These are phyloP conservation scores for Penicillium riverlandense DNA, from an alignment of 495 filamentous ascomycete genomes.

Conservation along the genomic window DNA sequence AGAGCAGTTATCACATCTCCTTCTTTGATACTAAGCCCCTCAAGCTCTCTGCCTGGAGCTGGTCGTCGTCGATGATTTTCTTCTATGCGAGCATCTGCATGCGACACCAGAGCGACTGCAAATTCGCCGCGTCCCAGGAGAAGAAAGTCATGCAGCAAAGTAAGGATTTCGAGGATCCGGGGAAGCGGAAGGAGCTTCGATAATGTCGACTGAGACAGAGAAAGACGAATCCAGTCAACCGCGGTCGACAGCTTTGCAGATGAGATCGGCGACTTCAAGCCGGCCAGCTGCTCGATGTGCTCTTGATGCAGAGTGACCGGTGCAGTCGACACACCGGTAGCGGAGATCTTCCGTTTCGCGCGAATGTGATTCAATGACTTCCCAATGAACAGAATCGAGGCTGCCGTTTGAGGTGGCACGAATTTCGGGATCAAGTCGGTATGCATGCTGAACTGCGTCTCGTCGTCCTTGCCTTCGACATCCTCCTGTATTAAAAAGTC, in stretches of 20 bases:
- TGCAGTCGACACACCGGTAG: conserved; percentile 26
- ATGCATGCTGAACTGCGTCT: conserved; percentile 47
- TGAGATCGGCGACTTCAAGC: conserved; percentile 65
- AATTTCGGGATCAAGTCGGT: conserved; percentile 63
- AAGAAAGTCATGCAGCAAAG: conserved; percentile 77
- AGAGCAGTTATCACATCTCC: conserved; percentile 74
- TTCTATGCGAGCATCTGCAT: conserved; percentile 71
- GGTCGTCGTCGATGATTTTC: conserved; percentile 33
- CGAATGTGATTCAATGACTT: conserved; percentile 79
- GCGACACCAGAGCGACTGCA: conserved; percentile 72
- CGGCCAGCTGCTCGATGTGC: conserved; percentile 68
- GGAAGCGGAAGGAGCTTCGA: conserved; percentile 71
- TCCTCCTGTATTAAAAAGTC: conserved; percentile 76
- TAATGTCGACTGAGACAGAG: conserved; percentile 71
- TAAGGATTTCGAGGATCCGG: conserved; percentile 68
- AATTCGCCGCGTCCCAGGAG: conserved; percentile 87
- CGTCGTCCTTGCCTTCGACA: conserved; percentile 23
- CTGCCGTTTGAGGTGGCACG: conserved; percentile 64
- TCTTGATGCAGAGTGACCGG: conserved; percentile 59
- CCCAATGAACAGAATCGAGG: conserved; percentile 85
- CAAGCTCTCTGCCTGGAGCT: conserved; percentile 23
- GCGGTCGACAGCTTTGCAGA: conserved; percentile 59
- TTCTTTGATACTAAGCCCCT: conserved; percentile 69
- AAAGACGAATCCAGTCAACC: conserved; percentile 69
- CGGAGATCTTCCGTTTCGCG: conserved; percentile 33